Evolutionary conservation across 306 rosid genomes (phyloP).

Genomic region (Cucumis cinereus): DNA sequence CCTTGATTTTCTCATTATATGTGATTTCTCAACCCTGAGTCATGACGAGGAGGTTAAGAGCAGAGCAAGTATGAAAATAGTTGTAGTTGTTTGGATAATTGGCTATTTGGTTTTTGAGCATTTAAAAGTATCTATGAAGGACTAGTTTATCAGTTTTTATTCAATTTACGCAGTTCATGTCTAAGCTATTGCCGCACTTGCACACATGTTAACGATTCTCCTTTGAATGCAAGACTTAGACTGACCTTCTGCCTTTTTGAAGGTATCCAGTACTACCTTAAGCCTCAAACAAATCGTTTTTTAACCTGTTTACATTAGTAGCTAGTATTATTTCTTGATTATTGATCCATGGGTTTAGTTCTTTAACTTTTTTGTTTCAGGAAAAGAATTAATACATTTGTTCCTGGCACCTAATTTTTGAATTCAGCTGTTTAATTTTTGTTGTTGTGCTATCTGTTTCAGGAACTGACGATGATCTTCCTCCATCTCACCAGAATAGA

Average conservation of each 20-base stretch:
- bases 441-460: background rate
- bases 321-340: background rate
- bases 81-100: background rate
- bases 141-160: background rate
- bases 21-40: background rate
- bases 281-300: background rate
- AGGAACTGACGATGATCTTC: constrained; percentile 20
- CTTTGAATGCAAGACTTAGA: background rate
- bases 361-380: background rate
- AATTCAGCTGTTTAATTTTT: constrained; percentile 2
- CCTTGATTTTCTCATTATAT: background rate
- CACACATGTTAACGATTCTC: background rate
- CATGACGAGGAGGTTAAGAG: background rate
- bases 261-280: constrained; percentile 5
- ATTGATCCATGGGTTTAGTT: background rate
- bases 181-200: background rate
- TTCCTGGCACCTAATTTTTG: background rate
- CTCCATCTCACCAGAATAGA: constrained; percentile 29
- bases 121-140: background rate
- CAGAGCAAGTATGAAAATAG: background rate
- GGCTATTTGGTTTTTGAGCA: background rate
- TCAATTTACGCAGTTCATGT: background rate
- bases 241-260: background rate
- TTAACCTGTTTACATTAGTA: background rate
- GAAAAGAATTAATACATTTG: background rate